A percentile compares a stretch with the other conserved stretches of the same genome.
Conservation (phyloP, 805 yeast species). For the Saccharomycopsis capsularis region DNA sequence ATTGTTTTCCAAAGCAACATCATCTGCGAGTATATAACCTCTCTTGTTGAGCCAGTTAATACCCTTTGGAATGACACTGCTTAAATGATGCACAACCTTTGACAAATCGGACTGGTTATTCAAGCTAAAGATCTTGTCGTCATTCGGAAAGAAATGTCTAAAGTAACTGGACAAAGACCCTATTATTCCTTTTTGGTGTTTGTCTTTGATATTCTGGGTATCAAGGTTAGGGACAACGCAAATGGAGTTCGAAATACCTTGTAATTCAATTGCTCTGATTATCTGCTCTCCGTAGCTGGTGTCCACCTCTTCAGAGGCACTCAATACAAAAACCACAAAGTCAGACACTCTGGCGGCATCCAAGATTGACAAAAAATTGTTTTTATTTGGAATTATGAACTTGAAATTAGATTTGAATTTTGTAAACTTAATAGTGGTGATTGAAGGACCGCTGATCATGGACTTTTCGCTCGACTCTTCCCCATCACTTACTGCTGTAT, state of each 20-base stretch:
- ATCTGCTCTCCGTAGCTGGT: constrained; percentile 78
- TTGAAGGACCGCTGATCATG: constrained; percentile 22
- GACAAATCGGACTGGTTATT: constrained; percentile 63
- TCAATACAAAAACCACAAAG: constrained; percentile 81
- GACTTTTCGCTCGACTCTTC: background rate
- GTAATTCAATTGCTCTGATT: constrained; percentile 79
- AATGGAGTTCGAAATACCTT: constrained; percentile 79
- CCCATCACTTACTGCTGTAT: background rate
- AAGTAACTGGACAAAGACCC: constrained; percentile 60
- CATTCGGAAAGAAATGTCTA: constrained; percentile 71
- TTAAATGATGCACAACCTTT: constrained; percentile 64
- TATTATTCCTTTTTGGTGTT: constrained; percentile 64
- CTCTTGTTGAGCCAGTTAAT: constrained; percentile 91
- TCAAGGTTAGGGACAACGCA: constrained; percentile 76
- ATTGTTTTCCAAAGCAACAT: constrained; percentile 32
- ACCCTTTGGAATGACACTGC: constrained; percentile 82
- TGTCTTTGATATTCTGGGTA: constrained; percentile 59
- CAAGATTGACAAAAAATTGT: constrained; percentile 58
- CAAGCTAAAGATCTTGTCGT: constrained; percentile 67
- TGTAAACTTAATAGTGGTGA: constrained; percentile 44
- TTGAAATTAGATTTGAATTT: constrained; percentile 74
- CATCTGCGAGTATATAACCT: constrained; percentile 78
- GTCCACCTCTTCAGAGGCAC: constrained; percentile 81
- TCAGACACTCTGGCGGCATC: constrained; percentile 90
- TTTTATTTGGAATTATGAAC: constrained; percentile 62